Conservation (phyloP, 106 monocot species). For the Dendrobium officinale region DNA sequence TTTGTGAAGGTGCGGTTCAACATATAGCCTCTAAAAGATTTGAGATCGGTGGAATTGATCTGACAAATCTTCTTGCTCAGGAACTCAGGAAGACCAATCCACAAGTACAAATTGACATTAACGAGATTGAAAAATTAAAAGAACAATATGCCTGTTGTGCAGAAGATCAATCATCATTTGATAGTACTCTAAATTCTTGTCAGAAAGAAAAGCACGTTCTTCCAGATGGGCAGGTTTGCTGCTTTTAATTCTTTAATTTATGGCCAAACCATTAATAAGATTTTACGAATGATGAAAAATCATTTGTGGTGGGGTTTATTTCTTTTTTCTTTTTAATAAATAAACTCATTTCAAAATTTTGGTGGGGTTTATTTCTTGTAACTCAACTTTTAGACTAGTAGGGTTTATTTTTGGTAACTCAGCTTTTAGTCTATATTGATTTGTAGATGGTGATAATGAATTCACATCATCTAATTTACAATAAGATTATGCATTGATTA, state of each 20-base stretch:
- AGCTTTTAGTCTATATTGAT: too few species aligned
- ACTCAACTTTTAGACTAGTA: neutral
- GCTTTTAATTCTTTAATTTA: neutral
- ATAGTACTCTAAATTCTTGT: slow-evolving; percentile 39
- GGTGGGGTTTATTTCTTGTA: neutral
- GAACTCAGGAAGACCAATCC: slow-evolving; percentile 85
- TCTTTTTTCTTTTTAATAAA: neutral
- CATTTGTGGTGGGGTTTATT: neutral
- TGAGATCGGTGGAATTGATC: slow-evolving; percentile 92
- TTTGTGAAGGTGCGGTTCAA: slow-evolving; percentile 97
- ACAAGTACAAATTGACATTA: slow-evolving; percentile 47
- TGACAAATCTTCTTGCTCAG: slow-evolving; percentile 75
- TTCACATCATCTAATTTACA: too few species aligned
- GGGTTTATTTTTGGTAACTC: neutral
- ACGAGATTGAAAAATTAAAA: slow-evolving; percentile 82
- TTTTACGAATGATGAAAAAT: neutral
- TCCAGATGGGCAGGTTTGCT: slow-evolving; percentile 86
- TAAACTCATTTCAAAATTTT: neutral
- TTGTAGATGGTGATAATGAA: too few species aligned
- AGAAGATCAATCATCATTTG: slow-evolving; percentile 62
- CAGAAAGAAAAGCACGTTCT: slow-evolving; percentile 66
- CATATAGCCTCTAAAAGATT: slow-evolving; percentile 99
- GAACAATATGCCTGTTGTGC: slow-evolving; percentile 75
- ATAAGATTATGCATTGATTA: too few species aligned
- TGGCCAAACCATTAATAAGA: neutral